phyloP scores from a whole-genome alignment of 192 early-diverging fungal genomes.

The Coemansia furcata region DNA sequence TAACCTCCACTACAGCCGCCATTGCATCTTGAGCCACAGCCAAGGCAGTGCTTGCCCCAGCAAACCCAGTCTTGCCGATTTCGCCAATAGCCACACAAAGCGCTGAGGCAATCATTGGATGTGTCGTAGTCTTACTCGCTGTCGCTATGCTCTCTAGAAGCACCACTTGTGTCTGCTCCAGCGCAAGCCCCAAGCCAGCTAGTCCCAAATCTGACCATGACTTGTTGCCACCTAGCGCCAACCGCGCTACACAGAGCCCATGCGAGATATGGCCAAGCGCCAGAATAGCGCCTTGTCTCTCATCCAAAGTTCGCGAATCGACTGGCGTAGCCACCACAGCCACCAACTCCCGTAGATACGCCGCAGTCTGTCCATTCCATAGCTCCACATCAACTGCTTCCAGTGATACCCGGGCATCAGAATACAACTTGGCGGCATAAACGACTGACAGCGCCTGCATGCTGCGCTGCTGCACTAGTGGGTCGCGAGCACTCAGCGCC shows the following conservation, averaged over 20 bases:
- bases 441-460: slow-evolving; percentile 26
- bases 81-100: slow-evolving; percentile 73
- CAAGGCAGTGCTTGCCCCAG: background rate
- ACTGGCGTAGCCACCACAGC: slow-evolving; percentile 1
- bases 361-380: slow-evolving; percentile 19
- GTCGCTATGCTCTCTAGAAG: background rate
- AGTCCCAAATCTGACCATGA: slow-evolving; percentile 36
- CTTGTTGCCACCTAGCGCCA: background rate
- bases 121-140: slow-evolving; percentile 36
- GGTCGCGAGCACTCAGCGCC: slow-evolving; percentile 10
- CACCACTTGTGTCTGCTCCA: background rate
- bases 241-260: slow-evolving; percentile 19
- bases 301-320: slow-evolving; percentile 51
- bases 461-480: slow-evolving; percentile 19
- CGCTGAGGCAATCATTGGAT: slow-evolving; percentile 55
- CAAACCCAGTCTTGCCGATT: slow-evolving; percentile 46
- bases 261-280: slow-evolving; percentile 66
- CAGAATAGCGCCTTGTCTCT: slow-evolving; percentile 64
- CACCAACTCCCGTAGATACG: slow-evolving; percentile 12
- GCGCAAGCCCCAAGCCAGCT: background rate
- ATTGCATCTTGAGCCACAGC: slow-evolving; percentile 8
- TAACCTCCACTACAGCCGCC: slow-evolving; percentile 33
- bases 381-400: background rate
- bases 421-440: slow-evolving; percentile 20
- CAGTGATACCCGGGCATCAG: background rate